A percentile compares a stretch with the other conserved stretches of the same genome.
Evolutionary conservation across 768 basidiomycete genomes (phyloP).

Genomic region (Hemileccinum rubropunctum): DNA sequence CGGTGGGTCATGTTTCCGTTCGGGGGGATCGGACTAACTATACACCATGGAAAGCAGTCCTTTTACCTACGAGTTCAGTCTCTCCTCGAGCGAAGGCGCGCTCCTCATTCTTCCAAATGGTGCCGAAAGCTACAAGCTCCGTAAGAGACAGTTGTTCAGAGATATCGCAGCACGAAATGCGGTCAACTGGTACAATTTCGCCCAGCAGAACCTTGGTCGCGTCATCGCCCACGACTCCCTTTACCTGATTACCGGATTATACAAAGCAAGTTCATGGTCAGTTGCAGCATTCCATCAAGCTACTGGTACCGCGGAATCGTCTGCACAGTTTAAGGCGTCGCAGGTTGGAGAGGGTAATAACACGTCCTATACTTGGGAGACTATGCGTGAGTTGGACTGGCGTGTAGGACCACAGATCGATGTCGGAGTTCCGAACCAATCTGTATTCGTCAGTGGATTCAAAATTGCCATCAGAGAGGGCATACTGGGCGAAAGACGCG

Average conservation of each 20-base stretch:
- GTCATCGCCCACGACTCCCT: constrained; percentile 22
- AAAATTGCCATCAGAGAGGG: constrained; percentile 15
- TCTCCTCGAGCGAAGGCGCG: constrained; percentile 26
- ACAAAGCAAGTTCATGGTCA: constrained; percentile 24
- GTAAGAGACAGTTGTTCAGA: constrained; percentile 16
- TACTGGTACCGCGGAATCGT: not conserved
- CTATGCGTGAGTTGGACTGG: constrained; percentile 7
- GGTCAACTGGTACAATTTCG: constrained; percentile 27
- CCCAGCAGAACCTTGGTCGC: constrained; percentile 11
- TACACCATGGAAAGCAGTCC: not conserved
- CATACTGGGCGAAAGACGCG: constrained; percentile 2
- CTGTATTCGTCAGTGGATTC: constrained; percentile 22
- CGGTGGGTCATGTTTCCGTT: not conserved
- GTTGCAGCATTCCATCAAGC: constrained; percentile 17
- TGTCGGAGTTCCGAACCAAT: constrained; percentile 9
- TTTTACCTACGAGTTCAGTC: constrained; percentile 9
- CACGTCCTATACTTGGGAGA: constrained; percentile 16
- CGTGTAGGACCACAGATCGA: not conserved
- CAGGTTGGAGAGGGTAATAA: not conserved
- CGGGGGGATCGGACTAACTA: not conserved
- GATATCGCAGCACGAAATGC: constrained; percentile 21
- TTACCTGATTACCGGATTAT: constrained; percentile 26
- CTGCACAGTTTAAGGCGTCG: constrained; percentile 15
- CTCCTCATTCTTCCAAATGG: constrained; percentile 32
- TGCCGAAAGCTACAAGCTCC: constrained; percentile 19